Conservation (phyloP, 73 alveolate species). For the Paramecium pentaurelia region DNA sequence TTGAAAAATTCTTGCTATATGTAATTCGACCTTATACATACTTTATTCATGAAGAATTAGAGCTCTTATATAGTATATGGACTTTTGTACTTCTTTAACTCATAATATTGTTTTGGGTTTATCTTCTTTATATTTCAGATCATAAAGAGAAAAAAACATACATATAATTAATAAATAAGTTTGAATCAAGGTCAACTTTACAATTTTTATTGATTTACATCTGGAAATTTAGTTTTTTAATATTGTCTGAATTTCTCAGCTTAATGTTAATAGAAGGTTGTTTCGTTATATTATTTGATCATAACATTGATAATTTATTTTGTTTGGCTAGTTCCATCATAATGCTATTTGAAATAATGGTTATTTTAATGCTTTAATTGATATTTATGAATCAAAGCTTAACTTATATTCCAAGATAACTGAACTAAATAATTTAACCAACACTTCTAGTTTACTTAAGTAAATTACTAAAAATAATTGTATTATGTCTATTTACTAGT, state of each 20-base stretch:
- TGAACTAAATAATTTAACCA: neutral
- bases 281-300: neutral
- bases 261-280: neutral
- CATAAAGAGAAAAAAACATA: neutral
- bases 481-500: neutral
- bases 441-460: neutral
- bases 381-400: neutral
- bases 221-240: neutral
- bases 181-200: neutral
- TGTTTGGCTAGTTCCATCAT: neutral
- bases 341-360: neutral
- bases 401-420: neutral
- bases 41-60: neutral
- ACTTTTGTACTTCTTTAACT: neutral
- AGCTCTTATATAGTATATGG: neutral
- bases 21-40: neutral
- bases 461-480: neutral
- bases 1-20: neutral
- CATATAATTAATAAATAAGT: neutral
- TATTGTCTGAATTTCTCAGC: neutral
- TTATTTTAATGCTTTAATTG: neutral
- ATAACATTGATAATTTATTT: neutral
- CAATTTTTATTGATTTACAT: neutral
- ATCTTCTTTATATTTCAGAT: neutral
- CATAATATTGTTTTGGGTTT: neutral